Base-by-base conservation (phyloP, 352 stramenopile genomes). In the Phytophthora palmivora region DNA sequence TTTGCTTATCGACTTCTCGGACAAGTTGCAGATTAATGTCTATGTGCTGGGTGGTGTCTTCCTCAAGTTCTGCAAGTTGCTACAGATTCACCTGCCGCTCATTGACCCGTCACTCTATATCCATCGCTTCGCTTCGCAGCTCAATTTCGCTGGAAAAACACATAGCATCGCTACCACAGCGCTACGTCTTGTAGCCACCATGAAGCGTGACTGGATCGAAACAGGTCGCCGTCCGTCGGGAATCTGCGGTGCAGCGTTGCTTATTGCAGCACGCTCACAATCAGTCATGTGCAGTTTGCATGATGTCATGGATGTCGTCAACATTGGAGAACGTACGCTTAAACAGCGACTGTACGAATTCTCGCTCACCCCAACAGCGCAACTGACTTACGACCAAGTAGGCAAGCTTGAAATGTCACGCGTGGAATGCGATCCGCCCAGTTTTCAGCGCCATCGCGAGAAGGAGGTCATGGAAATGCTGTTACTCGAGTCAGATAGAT, bases 171-270 rank as follows among this genome's bases (percentile, higher is more conserved):
- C 95, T 6, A 95, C 97, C 22, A 99, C 97, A 12, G 95, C 97
- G 22, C 76, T 99, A 15, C 94, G 97, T 18, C 72, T 99, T 14
- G 96, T 99, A 6, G 95, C 89, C 14, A 91, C 95, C 16, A 99
- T 99, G 96, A 98, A 99, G 79, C 89, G 97, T 61, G 97, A 99
- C 82, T 99, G 98, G 98, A 99, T 99, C 56, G 94, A 99, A 41
- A 97, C 94, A 3, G 98, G 98, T 14, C 89, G 98, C 14, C 82
- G 97, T 2, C 98, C 98, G 0, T 97, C 97, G 10, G 98, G 98
- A 19, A 98, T 99, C 50, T 99, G 97, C 58, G 98, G 96, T 16
- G 97, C 97, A 0, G 95, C 97, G 18, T 78, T 99, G 9, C 78
- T 99, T 15, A 98, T 99, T 54, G 97, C 97, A 0, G 89, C 95